Percentiles rank a stretch among this genome's conserved stretches.
phyloP scores from a whole-genome alignment of 805 yeast species.

The Schwanniomyces vanrijiae region DNA sequence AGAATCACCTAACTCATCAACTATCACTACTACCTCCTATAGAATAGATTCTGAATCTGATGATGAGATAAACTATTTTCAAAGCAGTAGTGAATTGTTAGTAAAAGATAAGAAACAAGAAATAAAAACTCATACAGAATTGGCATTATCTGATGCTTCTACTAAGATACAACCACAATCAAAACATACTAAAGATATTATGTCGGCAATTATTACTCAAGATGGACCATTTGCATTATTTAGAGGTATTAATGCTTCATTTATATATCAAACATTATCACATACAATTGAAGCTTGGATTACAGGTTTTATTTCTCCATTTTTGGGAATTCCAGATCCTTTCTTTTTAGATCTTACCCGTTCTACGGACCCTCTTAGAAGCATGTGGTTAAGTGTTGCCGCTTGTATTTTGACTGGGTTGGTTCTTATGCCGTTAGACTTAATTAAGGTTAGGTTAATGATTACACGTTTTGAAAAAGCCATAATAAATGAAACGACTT shows the following conservation, averaged over 20 bases:
- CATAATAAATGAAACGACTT: not conserved
- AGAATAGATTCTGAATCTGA: conserved; percentile 15
- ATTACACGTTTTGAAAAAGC: conserved; percentile 58
- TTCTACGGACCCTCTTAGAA: conserved; percentile 69
- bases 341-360: conserved; percentile 78
- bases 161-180: conserved; percentile 54
- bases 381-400: conserved; percentile 65
- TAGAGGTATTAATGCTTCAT: conserved; percentile 77
- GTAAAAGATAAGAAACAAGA: not conserved
- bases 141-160: conserved; percentile 2
- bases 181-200: conserved; percentile 63
- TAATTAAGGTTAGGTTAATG: conserved; percentile 75
- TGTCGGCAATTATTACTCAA: conserved; percentile 60
- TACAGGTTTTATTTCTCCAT: conserved; percentile 81
- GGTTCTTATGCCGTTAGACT: conserved; percentile 74
- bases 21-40: conserved; percentile 3
- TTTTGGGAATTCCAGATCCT: conserved; percentile 84
- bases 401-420: conserved; percentile 75
- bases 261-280: conserved; percentile 70
- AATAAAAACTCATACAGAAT: not conserved
- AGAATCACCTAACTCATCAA: conserved; percentile 14
- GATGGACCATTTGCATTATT: conserved; percentile 74
- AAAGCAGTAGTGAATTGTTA: conserved; percentile 11
- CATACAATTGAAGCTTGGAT: conserved; percentile 88
- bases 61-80: conserved; percentile 38